phyloP scores from a whole-genome alignment of 1,284 basidiomycete species.

The Naganishia liquefaciens region DNA sequence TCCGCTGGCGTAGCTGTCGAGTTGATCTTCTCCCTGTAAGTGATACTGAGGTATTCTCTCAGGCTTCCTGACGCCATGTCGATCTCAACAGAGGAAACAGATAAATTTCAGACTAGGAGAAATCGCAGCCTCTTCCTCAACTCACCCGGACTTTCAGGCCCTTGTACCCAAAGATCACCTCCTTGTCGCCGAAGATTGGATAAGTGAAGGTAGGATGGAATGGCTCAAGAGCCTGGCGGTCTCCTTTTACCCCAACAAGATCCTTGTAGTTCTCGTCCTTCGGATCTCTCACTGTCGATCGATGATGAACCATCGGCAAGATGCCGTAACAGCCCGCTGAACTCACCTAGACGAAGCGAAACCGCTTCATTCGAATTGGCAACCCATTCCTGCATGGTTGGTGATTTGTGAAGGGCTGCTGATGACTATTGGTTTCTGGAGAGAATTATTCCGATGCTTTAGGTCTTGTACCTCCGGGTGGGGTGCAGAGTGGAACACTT shows the following conservation, averaged over 20 bases:
- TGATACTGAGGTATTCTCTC: constrained; percentile 70
- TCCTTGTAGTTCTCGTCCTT: constrained; percentile 25
- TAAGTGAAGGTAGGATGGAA: constrained; percentile 87
- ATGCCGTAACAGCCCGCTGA: not conserved
- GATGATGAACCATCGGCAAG: not conserved
- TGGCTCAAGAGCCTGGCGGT: constrained; percentile 47
- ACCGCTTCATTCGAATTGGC: constrained; percentile 26
- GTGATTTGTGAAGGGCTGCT: not conserved
- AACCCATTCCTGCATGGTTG: constrained; percentile 26
- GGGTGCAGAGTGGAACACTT: too few species aligned
- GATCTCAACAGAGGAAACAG: constrained; percentile 58
- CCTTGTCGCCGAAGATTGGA: constrained; percentile 93
- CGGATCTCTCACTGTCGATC: constrained; percentile 10
- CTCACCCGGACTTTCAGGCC: constrained; percentile 77
- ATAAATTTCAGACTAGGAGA: not conserved
- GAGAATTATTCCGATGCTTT: not conserved
- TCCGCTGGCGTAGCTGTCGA: constrained; percentile 74
- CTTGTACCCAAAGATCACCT: constrained; percentile 93
- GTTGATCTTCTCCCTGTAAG: constrained; percentile 66
- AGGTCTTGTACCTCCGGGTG: not conserved
- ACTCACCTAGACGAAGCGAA: constrained; percentile 19
- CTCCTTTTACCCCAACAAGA: constrained; percentile 19
- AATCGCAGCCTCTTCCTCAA: constrained; percentile 22
- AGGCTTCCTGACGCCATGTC: constrained; percentile 86
- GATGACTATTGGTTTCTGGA: not conserved